phyloP scores from a whole-genome alignment of 306 rosid genomes.

The Medicago truncatula region DNA sequence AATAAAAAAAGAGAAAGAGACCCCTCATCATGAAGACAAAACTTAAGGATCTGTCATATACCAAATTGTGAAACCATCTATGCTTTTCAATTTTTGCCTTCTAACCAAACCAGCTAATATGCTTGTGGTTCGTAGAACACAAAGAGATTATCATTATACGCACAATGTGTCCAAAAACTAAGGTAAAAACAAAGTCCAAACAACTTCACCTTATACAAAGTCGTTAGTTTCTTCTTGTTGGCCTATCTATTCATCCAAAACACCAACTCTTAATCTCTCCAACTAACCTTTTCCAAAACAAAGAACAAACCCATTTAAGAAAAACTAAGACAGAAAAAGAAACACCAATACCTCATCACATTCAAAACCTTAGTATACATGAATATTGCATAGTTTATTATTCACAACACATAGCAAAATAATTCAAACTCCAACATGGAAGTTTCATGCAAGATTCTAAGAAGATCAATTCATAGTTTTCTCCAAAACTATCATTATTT shows the following conservation, averaged over 20 bases:
- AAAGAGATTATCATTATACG: constrained; percentile 19
- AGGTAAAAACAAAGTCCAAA: constrained; percentile 62
- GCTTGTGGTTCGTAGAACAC: constrained; percentile 43
- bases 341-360: constrained; percentile 39
- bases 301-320: constrained; percentile 42
- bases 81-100: constrained; percentile 5
- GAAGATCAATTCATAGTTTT: constrained; percentile 71
- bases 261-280: constrained; percentile 50
- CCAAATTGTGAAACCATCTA: constrained; percentile 37
- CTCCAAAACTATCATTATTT: constrained; percentile 81
- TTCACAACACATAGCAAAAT: constrained; percentile 8
- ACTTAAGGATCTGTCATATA: constrained; percentile 36
- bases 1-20: constrained; percentile 41
- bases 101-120: constrained; percentile 32
- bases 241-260: constrained; percentile 69
- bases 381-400: constrained; percentile 37
- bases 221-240: constrained; percentile 74
- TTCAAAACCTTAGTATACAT: background rate
- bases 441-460: constrained; percentile 61
- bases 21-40: constrained; percentile 50
- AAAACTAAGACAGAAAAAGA: constrained; percentile 40
- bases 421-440: constrained; percentile 62
- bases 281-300: constrained; percentile 51
- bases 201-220: constrained; percentile 51
- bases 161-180: constrained; percentile 47